phyloP scores from a whole-genome alignment of 371 early-diverging fungal genomes.

The Mortierella sp. region DNA sequence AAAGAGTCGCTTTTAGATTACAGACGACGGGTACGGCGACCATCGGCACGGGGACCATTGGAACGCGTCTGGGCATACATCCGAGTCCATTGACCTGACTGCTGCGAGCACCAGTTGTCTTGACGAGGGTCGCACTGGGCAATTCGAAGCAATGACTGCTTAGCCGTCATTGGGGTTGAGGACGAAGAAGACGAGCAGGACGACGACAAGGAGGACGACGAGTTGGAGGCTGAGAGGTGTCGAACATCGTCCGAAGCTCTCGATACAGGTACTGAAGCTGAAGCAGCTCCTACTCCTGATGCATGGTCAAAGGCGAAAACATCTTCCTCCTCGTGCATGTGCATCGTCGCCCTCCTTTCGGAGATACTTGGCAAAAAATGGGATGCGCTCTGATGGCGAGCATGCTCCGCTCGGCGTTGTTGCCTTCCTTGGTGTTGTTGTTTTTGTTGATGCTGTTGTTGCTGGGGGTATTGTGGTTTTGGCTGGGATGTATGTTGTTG shows the following conservation, averaged over 20 bases:
- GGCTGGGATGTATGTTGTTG: constrained; percentile 1
- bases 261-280: not conserved
- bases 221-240: not conserved
- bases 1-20: constrained; percentile 18
- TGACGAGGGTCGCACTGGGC: constrained; percentile 38
- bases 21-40: constrained; percentile 44
- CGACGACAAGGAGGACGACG: constrained; percentile 6
- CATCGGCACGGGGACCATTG: constrained; percentile 35
- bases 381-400: constrained; percentile 5
- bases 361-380: constrained; percentile 37
- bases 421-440: constrained; percentile 10
- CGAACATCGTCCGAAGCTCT: constrained; percentile 1
- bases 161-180: constrained; percentile 27
- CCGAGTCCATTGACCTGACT: constrained; percentile 51
- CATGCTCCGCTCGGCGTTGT: constrained; percentile 15
- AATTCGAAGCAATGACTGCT: constrained; percentile 46
- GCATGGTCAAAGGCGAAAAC: not conserved
- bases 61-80: constrained; percentile 47
- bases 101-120: constrained; percentile 41
- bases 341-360: constrained; percentile 25
- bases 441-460: constrained; percentile 10
- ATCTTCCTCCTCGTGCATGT: constrained; percentile 22
- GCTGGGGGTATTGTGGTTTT: not conserved
- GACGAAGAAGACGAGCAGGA: not conserved
- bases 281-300: not conserved